phyloP scores from a whole-genome alignment of 139 green algal species.

The Asterochloris erici region DNA sequence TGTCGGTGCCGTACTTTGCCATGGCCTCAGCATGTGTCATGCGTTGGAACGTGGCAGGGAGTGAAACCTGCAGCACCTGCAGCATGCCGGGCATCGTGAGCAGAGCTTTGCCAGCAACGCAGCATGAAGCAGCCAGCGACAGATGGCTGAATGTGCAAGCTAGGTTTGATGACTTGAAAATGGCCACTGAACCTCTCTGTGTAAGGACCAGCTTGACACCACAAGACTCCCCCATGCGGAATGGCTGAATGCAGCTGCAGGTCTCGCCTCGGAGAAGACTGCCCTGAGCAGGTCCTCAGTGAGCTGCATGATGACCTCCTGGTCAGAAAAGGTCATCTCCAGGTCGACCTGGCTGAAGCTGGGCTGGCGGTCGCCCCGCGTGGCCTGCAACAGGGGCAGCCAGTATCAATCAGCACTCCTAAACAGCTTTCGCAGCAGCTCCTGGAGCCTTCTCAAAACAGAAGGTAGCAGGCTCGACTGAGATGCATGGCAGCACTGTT shows the following conservation, averaged over 20 bases:
- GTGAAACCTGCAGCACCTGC: slow-evolving; percentile 49
- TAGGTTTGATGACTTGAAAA: background rate
- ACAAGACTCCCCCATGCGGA: too few species aligned
- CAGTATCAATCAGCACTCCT: slow-evolving; percentile 30
- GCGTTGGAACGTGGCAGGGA: slow-evolving; percentile 69
- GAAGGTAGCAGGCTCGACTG: too few species aligned
- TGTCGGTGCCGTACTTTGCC: slow-evolving; percentile 74
- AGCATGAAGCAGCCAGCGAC: background rate
- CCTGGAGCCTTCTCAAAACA: background rate
- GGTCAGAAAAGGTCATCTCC: slow-evolving; percentile 90
- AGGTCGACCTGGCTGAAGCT: slow-evolving; percentile 99
- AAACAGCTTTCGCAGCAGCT: background rate
- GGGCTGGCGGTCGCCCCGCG: slow-evolving; percentile 70
- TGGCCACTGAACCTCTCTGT: background rate
- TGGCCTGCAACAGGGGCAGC: background rate
- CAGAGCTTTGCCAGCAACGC: background rate
- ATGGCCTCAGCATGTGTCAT: slow-evolving; percentile 94
- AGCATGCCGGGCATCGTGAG: background rate
- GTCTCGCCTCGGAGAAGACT: slow-evolving; percentile 62
- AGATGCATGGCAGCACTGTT: too few species aligned
- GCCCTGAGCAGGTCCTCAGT: slow-evolving; percentile 74
- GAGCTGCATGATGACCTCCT: slow-evolving; percentile 79
- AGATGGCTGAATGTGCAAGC: background rate
- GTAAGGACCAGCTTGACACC: background rate
- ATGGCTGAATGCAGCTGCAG: background rate